A percentile compares a stretch with the other conserved stretches of the same genome.
phyloP scores from a whole-genome alignment of 1,284 basidiomycete species.

The Hymenochaete sp. region DNA sequence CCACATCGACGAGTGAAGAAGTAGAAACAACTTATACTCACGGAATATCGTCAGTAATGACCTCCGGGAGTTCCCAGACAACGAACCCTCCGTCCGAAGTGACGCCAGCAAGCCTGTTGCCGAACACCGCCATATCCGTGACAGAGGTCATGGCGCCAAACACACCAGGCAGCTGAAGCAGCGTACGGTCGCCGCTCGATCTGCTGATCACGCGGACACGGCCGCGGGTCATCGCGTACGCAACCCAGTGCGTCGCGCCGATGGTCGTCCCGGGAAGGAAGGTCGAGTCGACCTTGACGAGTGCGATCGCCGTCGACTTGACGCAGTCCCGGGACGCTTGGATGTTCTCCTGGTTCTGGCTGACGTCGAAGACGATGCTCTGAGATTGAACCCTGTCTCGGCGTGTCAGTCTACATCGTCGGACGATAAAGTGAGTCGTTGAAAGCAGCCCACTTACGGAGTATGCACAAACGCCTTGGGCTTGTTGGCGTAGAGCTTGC shows the following conservation, averaged over 20 bases:
- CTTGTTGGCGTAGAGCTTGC: slow-evolving; percentile 35
- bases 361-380: slow-evolving; percentile 66
- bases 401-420: not conserved
- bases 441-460: slow-evolving; percentile 32
- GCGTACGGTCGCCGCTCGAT: slow-evolving; percentile 74
- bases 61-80: slow-evolving; percentile 73
- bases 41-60: slow-evolving; percentile 77
- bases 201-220: slow-evolving; percentile 79
- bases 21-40: slow-evolving; percentile 33
- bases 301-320: slow-evolving; percentile 74
- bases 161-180: slow-evolving; percentile 60
- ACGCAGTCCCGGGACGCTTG: slow-evolving; percentile 63
- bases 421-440: not conserved
- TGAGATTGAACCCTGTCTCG: slow-evolving; percentile 32
- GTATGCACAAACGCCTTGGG: slow-evolving; percentile 47
- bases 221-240: slow-evolving; percentile 83
- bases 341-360: slow-evolving; percentile 58
- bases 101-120: slow-evolving; percentile 72
- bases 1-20: not conserved
- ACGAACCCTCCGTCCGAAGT: slow-evolving; percentile 80
- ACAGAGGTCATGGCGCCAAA: slow-evolving; percentile 58
- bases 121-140: slow-evolving; percentile 73
- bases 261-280: slow-evolving; percentile 78
- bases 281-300: slow-evolving; percentile 71
- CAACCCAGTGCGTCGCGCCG: slow-evolving; percentile 80